Evolutionary conservation across 306 rosid genomes (phyloP), one percentile per base, ranked within the genome.

Genomic region (Canavalia gladiata): DNA sequence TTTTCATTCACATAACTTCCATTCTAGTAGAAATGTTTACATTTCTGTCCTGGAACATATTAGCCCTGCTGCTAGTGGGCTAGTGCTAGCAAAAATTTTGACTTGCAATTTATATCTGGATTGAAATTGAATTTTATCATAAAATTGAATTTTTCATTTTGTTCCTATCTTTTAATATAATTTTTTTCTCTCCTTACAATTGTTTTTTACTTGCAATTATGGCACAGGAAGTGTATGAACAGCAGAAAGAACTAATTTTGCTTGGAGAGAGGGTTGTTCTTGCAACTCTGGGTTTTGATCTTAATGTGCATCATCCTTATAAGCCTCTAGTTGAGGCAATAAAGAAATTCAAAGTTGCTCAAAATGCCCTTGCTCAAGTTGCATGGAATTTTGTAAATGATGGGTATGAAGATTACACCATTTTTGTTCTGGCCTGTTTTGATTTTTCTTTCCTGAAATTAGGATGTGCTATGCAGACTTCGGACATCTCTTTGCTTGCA

Each of bases 331-430:
- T 93, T 25, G 99, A 95, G 87, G 99, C 99, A 65, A 93, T 95
- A 86, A 95, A 93, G 90, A 95, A 92, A 89, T 95, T 95, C 87
- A 90, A 93, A 89, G 97, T 95, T 78, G 99, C 98, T 87, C 97
- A 93, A 87, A 89, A 95, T 81, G 97, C 99, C 78, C 95, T 95
- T 79, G 99, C 99, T 76, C 99, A 95, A 88, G 99, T 95, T 86
- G 99, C 99, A 13, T 95, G 99, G 99, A 95, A 95, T 84, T 95
- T 95, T 84, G 98, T 95, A 73, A 95, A 95, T 81, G 99, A 95
- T 86, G 99, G 99, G 99, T 95, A 95, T 84, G 88, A 68, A 81
- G 79, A 78, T 77, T 75, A 86, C 66, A 68, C 59, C 68, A 49
- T 84, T 81, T 79, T 90, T 77, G 66, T 89, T 83, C 73, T 80